A percentile compares a stretch with the other conserved stretches of the same genome.
Conservation (phyloP, 2,329 filamentous ascomycete genomes). For the Cordyceps sp. region DNA sequence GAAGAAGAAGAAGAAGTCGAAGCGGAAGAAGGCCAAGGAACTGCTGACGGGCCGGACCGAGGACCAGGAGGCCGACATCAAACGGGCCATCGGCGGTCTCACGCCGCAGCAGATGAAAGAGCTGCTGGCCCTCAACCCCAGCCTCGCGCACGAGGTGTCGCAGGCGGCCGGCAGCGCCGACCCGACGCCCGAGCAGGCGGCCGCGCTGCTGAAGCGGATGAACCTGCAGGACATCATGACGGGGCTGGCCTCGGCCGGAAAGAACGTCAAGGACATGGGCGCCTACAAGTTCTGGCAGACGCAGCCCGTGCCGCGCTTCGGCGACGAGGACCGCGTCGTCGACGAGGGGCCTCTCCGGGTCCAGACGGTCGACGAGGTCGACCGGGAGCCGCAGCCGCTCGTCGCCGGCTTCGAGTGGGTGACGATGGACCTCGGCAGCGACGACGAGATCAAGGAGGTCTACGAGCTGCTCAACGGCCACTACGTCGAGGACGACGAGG, state of each 20-base stretch:
- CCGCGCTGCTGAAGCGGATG: slow-evolving; percentile 42
- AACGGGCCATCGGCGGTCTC: slow-evolving; percentile 35
- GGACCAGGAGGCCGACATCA: slow-evolving; percentile 22
- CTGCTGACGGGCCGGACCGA: slow-evolving; percentile 19
- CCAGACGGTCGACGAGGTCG: slow-evolving; percentile 62
- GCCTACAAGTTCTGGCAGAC: slow-evolving; percentile 98
- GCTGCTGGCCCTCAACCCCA: slow-evolving; percentile 57
- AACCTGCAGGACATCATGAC: slow-evolving; percentile 59
- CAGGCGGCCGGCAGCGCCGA: slow-evolving; percentile 18
- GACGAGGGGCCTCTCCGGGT: slow-evolving; percentile 73
- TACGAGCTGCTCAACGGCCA: slow-evolving; percentile 84
- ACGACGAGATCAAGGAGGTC: slow-evolving; percentile 70
- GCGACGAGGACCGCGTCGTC: slow-evolving; percentile 34
- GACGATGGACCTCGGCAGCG: slow-evolving; percentile 68
- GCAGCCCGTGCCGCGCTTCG: slow-evolving; percentile 82
- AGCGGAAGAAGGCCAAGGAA: slow-evolving; percentile 43
- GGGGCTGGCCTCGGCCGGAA: slow-evolving; percentile 57
- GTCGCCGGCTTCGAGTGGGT: slow-evolving; percentile 87
- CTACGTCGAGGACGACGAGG: slow-evolving; percentile 94
- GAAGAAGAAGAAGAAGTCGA: slow-evolving; percentile 49
- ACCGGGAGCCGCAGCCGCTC: slow-evolving; percentile 60
- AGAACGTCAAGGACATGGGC: slow-evolving; percentile 91
- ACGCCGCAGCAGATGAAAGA: slow-evolving; percentile 43
- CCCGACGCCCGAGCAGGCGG: slow-evolving; percentile 23
- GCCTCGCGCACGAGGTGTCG: slow-evolving; percentile 42